Base-by-base conservation (phyloP, 768 basidiomycete genomes). In the Russula griseocarnosa region DNA sequence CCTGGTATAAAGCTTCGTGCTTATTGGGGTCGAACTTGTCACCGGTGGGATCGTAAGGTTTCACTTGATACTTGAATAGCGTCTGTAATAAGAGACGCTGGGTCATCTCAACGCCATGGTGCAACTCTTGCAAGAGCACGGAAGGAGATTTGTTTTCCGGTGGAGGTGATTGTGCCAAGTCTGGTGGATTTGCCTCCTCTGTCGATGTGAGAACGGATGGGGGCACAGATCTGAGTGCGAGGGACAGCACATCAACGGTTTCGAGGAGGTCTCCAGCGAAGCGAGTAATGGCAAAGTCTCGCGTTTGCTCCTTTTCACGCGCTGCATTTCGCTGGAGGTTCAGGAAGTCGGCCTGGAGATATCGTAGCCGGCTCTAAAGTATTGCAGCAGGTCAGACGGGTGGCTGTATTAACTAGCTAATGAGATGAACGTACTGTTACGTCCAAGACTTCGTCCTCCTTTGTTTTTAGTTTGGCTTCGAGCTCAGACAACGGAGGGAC, bases 1-100 rank as follows among this genome's bases (percentile, higher is more conserved):
- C 91, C 77, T 95, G 93, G 77, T 92, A 98, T 30, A 97, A 80
- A 13, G 97, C 97, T 76, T 99, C 97, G 71, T 98, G 96, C 36
- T 79, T 77, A 76, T 98, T 98, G 18, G 97, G 96, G 76, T 99
- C 94, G 71, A 99, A 99, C 68, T 79, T 81, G 75, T 96, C 93
- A 49, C 96, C 96, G 0, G 84, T 87, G 16, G 95, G 92, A 73
- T 97, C 93, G 71, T 94, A 97, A 1, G 90, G 85, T 63, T 88
- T 92, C 74, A 98, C 86, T 64, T 94, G 88, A 76, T 94, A 93
- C 76, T 92, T 88, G 79, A 87, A 91, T 38, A 99, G 81, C 1
- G 92, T 95, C 73, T 93, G 89, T 10, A 94, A 82, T 46, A 98
- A 83, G 65, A 90, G 84, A 57, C 92, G 88, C 70, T 96, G 90